Evolutionary conservation across 192 early-diverging fungal genomes (phyloP).

Genomic region (Podila verticillata): DNA sequence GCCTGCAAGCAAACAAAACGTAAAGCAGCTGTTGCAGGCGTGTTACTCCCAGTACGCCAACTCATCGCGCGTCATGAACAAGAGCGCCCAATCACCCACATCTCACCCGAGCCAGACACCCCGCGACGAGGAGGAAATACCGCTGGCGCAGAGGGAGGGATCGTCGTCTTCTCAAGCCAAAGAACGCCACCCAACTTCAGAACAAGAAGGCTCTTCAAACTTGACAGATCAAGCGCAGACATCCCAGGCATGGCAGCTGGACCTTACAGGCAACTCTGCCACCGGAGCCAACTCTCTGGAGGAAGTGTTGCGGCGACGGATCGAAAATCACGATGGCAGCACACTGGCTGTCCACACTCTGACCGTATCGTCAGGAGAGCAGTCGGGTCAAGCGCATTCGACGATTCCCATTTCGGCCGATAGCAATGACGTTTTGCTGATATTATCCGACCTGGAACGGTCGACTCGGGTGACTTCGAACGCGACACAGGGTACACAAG

Average conservation of each 20-base stretch:
- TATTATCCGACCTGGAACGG: neutral
- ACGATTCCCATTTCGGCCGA: neutral
- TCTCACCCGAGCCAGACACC: neutral
- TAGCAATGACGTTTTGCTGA: neutral
- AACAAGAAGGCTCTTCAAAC: neutral
- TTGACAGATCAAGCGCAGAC: neutral
- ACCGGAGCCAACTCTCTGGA: neutral
- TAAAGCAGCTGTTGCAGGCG: conserved; percentile 11
- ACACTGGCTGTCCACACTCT: conserved; percentile 29
- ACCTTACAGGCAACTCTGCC: too few relatives aligned
- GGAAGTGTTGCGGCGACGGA: neutral
- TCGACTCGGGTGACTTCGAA: neutral
- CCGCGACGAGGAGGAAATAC: neutral
- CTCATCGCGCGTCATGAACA: conserved; percentile 12
- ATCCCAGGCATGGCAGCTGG: neutral
- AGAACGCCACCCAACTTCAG: neutral
- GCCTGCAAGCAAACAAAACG: conserved; percentile 28
- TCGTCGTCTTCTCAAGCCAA: neutral
- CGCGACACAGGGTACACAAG: neutral
- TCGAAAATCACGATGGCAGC: conserved; percentile 5
- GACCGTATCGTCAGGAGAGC: neutral
- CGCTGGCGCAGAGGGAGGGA: neutral
- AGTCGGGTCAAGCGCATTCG: neutral
- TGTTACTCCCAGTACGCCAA: conserved; percentile 41
- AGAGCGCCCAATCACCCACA: neutral